These are phyloP conservation scores for Coemansia guatemalensis DNA, from an alignment of 192 early-diverging fungal genomes.

Conservation along the genomic window DNA sequence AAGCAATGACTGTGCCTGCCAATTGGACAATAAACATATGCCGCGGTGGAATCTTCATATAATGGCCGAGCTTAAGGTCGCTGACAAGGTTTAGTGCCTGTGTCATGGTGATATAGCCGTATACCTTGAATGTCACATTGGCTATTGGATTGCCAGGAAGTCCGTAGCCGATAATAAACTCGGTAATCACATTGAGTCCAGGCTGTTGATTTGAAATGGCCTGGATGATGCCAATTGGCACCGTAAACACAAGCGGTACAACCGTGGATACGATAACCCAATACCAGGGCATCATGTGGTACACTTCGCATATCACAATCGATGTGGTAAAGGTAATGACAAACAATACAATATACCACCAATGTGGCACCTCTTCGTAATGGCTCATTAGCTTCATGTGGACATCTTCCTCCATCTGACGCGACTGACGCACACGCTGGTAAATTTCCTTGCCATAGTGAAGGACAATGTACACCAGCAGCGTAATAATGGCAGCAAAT, in stretches of 20 bases:
- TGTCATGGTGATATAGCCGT: constrained; percentile 75
- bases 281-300: constrained; percentile 66
- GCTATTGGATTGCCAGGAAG: constrained; percentile 78
- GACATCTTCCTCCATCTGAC: constrained; percentile 65
- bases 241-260: constrained; percentile 62
- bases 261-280: constrained; percentile 63
- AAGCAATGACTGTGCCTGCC: constrained; percentile 66
- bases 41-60: constrained; percentile 83
- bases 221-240: constrained; percentile 81
- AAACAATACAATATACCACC: constrained; percentile 67
- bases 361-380: constrained; percentile 75
- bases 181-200: constrained; percentile 80
- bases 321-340: constrained; percentile 36
- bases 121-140: constrained; percentile 86
- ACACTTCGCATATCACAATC: constrained; percentile 48
- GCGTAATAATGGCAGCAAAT: constrained; percentile 68
- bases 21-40: constrained; percentile 80
- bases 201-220: constrained; percentile 76
- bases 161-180: constrained; percentile 82
- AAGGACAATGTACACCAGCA: constrained; percentile 66
- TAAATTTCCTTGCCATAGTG: constrained; percentile 70
- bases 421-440: constrained; percentile 60
- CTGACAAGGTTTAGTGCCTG: constrained; percentile 71
- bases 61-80: constrained; percentile 77
- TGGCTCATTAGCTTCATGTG: constrained; percentile 70